These are phyloP conservation scores for Corchorus capsularis DNA, from an alignment of 345 rosid genomes.

Conservation along the genomic window DNA sequence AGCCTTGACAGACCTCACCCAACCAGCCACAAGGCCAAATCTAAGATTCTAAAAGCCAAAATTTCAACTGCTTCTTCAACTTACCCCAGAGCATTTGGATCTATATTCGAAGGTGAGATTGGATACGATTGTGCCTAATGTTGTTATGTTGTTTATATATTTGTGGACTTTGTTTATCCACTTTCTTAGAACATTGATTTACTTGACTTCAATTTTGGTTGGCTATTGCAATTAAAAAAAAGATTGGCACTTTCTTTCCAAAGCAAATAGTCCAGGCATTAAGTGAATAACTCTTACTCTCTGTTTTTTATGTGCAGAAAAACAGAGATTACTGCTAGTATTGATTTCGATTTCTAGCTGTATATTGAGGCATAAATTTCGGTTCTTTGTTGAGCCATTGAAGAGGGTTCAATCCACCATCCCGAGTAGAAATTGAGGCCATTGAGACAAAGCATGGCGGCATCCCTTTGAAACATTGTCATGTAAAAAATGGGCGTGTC, in stretches of 20 bases:
- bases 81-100: conserved; percentile 72
- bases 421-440: no score
- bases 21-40: no score
- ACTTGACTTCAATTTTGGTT: not conserved
- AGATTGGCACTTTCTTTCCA: not conserved
- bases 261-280: not conserved
- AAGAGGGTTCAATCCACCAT: no score
- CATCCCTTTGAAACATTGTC: no score
- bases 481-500: no score
- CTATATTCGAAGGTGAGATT: conserved; percentile 67
- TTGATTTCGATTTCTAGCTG: no score
- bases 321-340: no score
- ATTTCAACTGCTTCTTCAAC: conserved; percentile 17
- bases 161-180: conserved; percentile 5
- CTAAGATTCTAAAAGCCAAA: no score
- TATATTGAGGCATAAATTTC: no score
- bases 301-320: conserved; percentile 36
- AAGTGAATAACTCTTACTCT: not conserved
- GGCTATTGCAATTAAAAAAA: not conserved
- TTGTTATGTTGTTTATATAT: not conserved
- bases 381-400: no score
- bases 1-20: no score
- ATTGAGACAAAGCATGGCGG: no score
- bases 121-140: not conserved
- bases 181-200: not conserved